phyloP scores from a whole-genome alignment of 768 basidiomycete species.

The Coprinopsis marcescibilis region DNA sequence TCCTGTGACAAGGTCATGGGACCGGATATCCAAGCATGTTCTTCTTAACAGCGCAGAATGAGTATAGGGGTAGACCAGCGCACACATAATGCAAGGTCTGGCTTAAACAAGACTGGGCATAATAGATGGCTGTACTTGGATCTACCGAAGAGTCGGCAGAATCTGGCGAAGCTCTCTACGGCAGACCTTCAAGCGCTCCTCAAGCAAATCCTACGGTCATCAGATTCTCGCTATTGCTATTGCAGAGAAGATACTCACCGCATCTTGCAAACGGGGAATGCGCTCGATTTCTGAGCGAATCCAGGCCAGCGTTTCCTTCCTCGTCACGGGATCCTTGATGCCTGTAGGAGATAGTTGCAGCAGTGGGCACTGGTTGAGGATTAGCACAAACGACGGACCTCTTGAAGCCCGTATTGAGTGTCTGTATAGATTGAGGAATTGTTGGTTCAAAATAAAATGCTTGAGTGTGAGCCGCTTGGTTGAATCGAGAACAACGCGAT shows the following conservation, averaged over 20 bases:
- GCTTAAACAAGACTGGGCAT: no score
- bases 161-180: slow-evolving; percentile 59
- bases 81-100: no score
- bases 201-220: slow-evolving; percentile 52
- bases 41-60: neutral
- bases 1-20: slow-evolving; percentile 3
- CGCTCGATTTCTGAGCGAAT: slow-evolving; percentile 69
- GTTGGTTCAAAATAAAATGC: slow-evolving; percentile 68
- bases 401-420: slow-evolving; percentile 62
- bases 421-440: slow-evolving; percentile 59
- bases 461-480: slow-evolving; percentile 44
- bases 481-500: neutral
- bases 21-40: neutral
- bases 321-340: slow-evolving; percentile 54
- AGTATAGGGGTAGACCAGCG: no score
- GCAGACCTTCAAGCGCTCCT: slow-evolving; percentile 50
- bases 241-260: slow-evolving; percentile 32
- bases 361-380: slow-evolving; percentile 3
- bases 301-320: slow-evolving; percentile 66
- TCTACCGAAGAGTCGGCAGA: slow-evolving; percentile 33
- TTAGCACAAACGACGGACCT: slow-evolving; percentile 34
- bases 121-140: no score
- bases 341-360: slow-evolving; percentile 30
- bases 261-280: slow-evolving; percentile 50
- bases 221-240: slow-evolving; percentile 2